Evolutionary conservation across 108 stramenopile species (phyloP), one percentile per base, ranked within the genome.

Genomic region (Chaetoceros tenuissimus): DNA sequence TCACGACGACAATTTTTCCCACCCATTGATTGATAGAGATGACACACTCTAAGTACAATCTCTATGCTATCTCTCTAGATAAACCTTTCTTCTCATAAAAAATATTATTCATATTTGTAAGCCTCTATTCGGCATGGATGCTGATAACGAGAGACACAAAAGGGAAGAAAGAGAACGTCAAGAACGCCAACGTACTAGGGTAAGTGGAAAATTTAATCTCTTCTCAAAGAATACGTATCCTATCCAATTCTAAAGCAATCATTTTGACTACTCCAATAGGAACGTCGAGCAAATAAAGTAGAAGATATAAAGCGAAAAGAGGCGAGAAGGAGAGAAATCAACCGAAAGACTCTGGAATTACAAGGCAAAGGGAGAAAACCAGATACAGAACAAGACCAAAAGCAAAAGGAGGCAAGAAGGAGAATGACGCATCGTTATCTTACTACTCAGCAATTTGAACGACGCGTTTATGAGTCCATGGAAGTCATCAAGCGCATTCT

Each of bases 131-230:
- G 48, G n/a, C 23, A 48, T 65, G 62, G 74, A 70, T 48, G 62
- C 40, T 22, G 80, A 93, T 57, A 78, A 93, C 72, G 85, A 71
- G 22, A 63, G 73, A 16, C 87, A 89, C 49, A 54, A 62, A 53
- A 75, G 73, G 27, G 79, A 88, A 62, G 85, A 92, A 58, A 59
- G 71, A 44, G 84, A 86, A 53, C 76, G 84, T 53, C 84, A n/a
- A n/a, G n/a, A 86, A 46, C 84, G 78, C 47, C 85, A 77, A 65
- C 77, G 91, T n/a, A n/a, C n/a, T 60, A 83, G 84, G 72, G 86
- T 83, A 69, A 48, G 80, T 51, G n/a, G 21, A 19, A 1, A 51
- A 24, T 3, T 49, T 27, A 21, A 17, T 59, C 26, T 60, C 10
- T 60, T 31, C 0, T 34, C 17, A 61, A 17, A 22, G 10, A 29